Conservation (phyloP, 2,329 filamentous ascomycete genomes). For the Fusarium sterilihyphosum region DNA sequence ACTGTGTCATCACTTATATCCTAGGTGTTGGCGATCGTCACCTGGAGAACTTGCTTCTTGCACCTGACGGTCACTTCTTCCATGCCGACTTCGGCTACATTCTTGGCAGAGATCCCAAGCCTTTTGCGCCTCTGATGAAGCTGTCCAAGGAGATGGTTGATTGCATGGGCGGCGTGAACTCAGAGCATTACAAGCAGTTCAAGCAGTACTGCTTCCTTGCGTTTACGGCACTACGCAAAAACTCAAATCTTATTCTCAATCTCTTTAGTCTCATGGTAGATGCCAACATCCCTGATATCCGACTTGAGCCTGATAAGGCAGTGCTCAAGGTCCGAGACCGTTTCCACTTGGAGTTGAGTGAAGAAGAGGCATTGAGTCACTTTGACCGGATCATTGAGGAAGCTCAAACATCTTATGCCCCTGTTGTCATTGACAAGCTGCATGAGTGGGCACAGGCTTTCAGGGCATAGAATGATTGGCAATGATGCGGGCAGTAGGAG, state of each 20-base stretch:
- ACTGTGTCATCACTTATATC: constrained; percentile 98
- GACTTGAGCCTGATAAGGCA: constrained; percentile 90
- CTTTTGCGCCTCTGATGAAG: constrained; percentile 97
- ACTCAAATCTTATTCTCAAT: constrained; percentile 90
- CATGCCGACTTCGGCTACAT: constrained; percentile 99
- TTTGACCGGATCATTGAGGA: constrained; percentile 93
- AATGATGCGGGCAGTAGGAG: not conserved
- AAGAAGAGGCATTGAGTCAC: constrained; percentile 90
- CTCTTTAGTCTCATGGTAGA: constrained; percentile 97
- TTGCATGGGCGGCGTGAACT: constrained; percentile 89
- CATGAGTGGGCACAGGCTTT: constrained; percentile 95
- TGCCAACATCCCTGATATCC: constrained; percentile 95
- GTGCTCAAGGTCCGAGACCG: constrained; percentile 95
- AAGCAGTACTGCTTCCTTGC: constrained; percentile 97
- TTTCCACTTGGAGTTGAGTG: constrained; percentile 89
- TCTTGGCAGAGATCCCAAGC: constrained; percentile 94
- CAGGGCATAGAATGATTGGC: constrained; percentile 64
- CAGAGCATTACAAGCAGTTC: constrained; percentile 86
- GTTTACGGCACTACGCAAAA: constrained; percentile 90
- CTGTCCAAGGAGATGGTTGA: constrained; percentile 98
- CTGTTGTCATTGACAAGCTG: constrained; percentile 92
- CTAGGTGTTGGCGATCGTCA: constrained; percentile 96
- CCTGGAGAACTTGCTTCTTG: constrained; percentile 91
- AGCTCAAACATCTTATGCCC: constrained; percentile 87
- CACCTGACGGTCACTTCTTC: constrained; percentile 94